Evolutionary conservation across 208 protist species (phyloP), one percentile per base, ranked within the genome.

Genomic region (Leishmania turanica): DNA sequence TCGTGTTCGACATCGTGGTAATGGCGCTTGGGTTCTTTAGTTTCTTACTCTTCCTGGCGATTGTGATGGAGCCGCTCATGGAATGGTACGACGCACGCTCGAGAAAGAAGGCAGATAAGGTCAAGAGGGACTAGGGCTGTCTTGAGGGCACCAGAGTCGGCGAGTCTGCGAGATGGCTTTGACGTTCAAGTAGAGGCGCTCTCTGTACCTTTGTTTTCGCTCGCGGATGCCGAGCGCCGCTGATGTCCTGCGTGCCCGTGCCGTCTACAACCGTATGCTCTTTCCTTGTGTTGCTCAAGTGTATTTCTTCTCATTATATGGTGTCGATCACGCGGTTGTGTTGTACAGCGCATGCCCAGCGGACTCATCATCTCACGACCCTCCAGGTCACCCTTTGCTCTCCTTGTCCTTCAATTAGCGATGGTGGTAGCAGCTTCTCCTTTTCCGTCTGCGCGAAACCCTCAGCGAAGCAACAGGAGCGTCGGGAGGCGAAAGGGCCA

Each of bases 11-110:
- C 17, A 64, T 85, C 11, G 84, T 94, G 31, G 71, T 94, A 19
- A 88, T 87, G 71, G 87, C 87, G 3, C 65, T 91, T n/a, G 42
- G 77, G 13, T 94, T 97, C 77, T 95, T 96, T 75, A 60, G 47
- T 42, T 92, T 94, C 76, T 82, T 92, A 51, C 84, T 92, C 76
- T 86, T 90, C 49, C 62, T 96, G 19, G 91, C 81, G n/a, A 27
- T 92, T 54, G 85, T 92, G 24, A 86, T 87, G 40, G 92, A 96
- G 80, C 92, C 92, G 65, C 73, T 90, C n/a, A 88, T 92, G 86
- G 82, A 90, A 53, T 77, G 79, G 73, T 53, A 76, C 24, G 77
- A 79, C 68, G 89, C 84, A 75, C 62, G 53, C 60, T 73, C 60
- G 68, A 87, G 90, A 72, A 77, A 77, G 58, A 60, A 81, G 79